A percentile compares a stretch with the other conserved stretches of the same genome.
Evolutionary conservation across 345 rosid genomes (phyloP).

Genomic region (Citrus medica): DNA sequence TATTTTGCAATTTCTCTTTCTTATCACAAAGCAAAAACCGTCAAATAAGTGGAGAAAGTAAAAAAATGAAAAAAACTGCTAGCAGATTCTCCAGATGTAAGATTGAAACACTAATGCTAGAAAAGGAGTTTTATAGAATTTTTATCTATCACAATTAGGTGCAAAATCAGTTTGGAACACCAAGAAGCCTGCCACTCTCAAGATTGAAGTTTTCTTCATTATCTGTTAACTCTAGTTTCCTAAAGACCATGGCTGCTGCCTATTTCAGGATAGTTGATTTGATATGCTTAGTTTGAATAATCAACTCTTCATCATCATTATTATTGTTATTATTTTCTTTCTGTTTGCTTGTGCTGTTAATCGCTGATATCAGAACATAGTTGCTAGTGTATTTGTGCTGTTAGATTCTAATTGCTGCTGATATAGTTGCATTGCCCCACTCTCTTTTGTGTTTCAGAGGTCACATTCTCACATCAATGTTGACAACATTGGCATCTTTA

Average conservation of each 20-base stretch:
- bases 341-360: neutral
- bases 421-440: neutral
- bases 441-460: conserved; percentile 49
- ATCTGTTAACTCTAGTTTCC: neutral
- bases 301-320: neutral
- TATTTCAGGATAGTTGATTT: neutral
- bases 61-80: neutral
- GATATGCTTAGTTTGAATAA: neutral
- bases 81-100: neutral
- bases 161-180: neutral
- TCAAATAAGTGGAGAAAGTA: neutral
- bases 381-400: neutral
- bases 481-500: conserved; percentile 48
- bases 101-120: neutral
- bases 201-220: neutral
- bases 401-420: conserved; percentile 9
- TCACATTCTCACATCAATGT: conserved; percentile 43
- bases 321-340: neutral
- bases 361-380: neutral
- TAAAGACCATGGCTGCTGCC: no score
- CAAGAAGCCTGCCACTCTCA: neutral
- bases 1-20: neutral
- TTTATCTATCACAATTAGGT: neutral
- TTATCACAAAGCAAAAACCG: neutral
- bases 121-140: neutral